These are phyloP conservation scores for Mycena haematopus DNA, from an alignment of 768 basidiomycete species.

Conservation along the genomic window DNA sequence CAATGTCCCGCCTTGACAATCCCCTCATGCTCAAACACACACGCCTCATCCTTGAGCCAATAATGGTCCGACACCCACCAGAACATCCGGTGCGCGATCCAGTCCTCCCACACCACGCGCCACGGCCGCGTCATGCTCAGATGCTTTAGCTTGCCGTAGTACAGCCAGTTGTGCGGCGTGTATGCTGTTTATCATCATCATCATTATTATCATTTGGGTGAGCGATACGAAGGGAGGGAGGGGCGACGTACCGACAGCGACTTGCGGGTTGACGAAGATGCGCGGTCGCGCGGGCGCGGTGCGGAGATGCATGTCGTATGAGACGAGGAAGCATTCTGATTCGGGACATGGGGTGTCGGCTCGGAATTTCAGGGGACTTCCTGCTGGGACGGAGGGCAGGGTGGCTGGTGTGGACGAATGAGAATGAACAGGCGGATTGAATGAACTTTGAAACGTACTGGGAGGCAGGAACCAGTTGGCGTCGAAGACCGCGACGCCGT, in stretches of 20 bases:
- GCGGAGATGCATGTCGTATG: no score
- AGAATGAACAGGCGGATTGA: no score
- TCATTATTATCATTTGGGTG: no score
- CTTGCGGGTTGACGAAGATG: slow-evolving; percentile 30
- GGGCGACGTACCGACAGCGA: slow-evolving; percentile 24
- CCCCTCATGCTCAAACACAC: slow-evolving; percentile 29
- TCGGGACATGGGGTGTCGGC: slow-evolving; percentile 28
- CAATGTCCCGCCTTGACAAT: slow-evolving; percentile 25
- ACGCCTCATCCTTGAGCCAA: slow-evolving; percentile 32
- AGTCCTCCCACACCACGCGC: slow-evolving; percentile 33
- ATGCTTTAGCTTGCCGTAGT: slow-evolving; percentile 31
- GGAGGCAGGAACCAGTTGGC: no score
- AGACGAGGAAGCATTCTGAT: slow-evolving; percentile 31
- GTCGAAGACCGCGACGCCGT: no score
- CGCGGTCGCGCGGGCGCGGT: slow-evolving; percentile 29
- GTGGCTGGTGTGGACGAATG: slow-evolving; percentile 3
- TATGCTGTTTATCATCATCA: slow-evolving; percentile 28
- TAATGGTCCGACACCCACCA: slow-evolving; percentile 32
- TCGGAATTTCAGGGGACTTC: slow-evolving; percentile 27
- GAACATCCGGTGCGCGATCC: slow-evolving; percentile 32
- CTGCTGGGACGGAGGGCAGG: slow-evolving; percentile 14
- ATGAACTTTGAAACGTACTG: no score
- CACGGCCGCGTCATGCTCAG: slow-evolving; percentile 30
- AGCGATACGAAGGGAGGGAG: background rate
- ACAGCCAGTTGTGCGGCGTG: slow-evolving; percentile 31